Evolutionary conservation across 1,284 basidiomycete species (phyloP).

Genomic region (Malassezia arunalokei): DNA sequence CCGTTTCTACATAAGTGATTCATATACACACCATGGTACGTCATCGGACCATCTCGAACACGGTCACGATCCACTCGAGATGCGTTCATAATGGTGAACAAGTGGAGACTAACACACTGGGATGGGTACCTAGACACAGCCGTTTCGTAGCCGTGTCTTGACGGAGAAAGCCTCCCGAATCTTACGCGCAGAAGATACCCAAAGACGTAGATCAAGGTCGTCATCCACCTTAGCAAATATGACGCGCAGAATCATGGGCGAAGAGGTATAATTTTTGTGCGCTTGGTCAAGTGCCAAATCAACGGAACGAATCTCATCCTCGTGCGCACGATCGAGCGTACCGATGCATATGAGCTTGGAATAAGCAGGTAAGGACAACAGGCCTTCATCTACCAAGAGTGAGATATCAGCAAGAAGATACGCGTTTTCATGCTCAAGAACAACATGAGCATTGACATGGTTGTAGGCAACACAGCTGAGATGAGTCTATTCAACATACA

Average conservation of each 20-base stretch:
- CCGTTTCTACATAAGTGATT: constrained; percentile 8
- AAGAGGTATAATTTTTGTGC: not conserved
- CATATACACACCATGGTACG: constrained; percentile 13
- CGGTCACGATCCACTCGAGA: constrained; percentile 5
- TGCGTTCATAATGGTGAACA: not conserved
- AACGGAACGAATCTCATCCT: not conserved
- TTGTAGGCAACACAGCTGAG: constrained; percentile 8
- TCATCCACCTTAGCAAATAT: constrained; percentile 7
- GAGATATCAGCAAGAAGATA: constrained; percentile 5
- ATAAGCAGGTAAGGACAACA: not conserved
- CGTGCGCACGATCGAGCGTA: not conserved
- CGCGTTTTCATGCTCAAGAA: constrained; percentile 5
- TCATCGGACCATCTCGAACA: constrained; percentile 15
- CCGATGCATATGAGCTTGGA: constrained; percentile 14
- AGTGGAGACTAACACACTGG: not conserved
- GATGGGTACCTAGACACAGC: not conserved
- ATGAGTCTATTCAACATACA: constrained; percentile 4
- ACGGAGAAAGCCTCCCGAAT: not conserved
- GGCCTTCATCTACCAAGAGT: constrained; percentile 1
- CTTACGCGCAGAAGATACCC: constrained; percentile 7
- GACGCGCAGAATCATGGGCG: constrained; percentile 1
- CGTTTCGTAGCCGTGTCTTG: not conserved
- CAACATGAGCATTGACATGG: not conserved
- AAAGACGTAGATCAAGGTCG: constrained; percentile 11
- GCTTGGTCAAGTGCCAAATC: not conserved